Evolutionary conservation across 2,329 filamentous ascomycete genomes (phyloP).

Genomic region (Ambrosiella beaveri): DNA sequence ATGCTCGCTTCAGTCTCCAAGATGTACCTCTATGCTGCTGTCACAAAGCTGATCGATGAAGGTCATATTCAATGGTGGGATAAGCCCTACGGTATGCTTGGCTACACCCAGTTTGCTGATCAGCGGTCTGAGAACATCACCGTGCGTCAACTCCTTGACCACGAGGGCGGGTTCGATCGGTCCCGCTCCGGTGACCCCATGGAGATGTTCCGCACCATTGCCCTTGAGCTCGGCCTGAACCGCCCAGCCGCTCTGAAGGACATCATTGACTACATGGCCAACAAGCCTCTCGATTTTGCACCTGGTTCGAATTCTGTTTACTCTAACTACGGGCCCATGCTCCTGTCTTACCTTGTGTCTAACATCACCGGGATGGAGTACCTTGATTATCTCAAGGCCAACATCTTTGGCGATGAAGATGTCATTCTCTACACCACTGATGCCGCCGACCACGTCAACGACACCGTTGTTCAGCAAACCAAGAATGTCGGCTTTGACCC

Average conservation of each 20-base stretch:
- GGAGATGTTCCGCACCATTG: constrained; percentile 12
- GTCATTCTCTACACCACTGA: constrained; percentile 13
- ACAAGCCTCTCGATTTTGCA: constrained; percentile 11
- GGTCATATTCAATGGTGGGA: constrained; percentile 7
- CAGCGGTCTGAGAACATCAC: constrained; percentile 12
- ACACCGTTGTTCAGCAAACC: constrained; percentile 13
- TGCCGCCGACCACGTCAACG: constrained; percentile 5
- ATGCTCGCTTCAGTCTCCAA: constrained; percentile 14
- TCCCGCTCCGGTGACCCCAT: constrained; percentile 5
- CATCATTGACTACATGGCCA: constrained; percentile 14
- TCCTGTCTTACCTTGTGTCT: constrained; percentile 15
- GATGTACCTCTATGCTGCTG: constrained; percentile 13
- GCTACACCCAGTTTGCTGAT: constrained; percentile 8
- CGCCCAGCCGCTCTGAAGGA: constrained; percentile 13
- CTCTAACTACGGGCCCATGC: constrained; percentile 13
- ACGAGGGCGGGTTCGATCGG: constrained; percentile 11
- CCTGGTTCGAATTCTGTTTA: constrained; percentile 5
- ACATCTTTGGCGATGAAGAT: constrained; percentile 11
- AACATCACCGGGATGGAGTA: constrained; percentile 12
- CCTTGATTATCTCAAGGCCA: constrained; percentile 8
- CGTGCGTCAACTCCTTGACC: constrained; percentile 11
- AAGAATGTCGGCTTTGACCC: constrained; percentile 11
- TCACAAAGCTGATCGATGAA: constrained; percentile 12
- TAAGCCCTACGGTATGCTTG: constrained; percentile 8
- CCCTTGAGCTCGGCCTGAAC: constrained; percentile 1